Conservation (phyloP, 345 rosid species). For the Populus tremula region DNA sequence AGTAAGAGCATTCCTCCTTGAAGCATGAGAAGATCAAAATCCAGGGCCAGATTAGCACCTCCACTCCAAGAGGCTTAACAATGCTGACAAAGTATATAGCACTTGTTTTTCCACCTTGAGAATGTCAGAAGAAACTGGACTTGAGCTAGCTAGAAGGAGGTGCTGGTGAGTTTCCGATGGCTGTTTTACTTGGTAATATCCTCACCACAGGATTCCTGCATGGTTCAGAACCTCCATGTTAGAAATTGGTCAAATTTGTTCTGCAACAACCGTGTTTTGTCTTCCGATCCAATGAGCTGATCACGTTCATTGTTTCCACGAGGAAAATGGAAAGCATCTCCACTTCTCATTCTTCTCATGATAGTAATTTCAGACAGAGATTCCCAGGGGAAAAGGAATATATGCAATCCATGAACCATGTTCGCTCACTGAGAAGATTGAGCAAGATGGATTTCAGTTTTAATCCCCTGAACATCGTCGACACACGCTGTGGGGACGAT, state of each 20-base stretch:
- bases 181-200: slow-evolving; percentile 41
- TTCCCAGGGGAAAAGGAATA: background rate
- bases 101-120: slow-evolving; percentile 54
- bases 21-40: slow-evolving; percentile 39
- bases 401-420: background rate
- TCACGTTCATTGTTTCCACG: too few relatives aligned
- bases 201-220: slow-evolving; percentile 33
- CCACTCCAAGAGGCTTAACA: slow-evolving; percentile 52
- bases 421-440: slow-evolving; percentile 35
- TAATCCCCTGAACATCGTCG: slow-evolving; percentile 50
- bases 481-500: slow-evolving; percentile 49
- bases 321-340: too few relatives aligned
- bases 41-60: slow-evolving; percentile 56
- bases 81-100: slow-evolving; percentile 36
- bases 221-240: slow-evolving; percentile 7
- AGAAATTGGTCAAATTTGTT: background rate
- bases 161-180: slow-evolving; percentile 39
- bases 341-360: too few relatives aligned
- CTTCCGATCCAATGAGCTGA: background rate
- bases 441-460: slow-evolving; percentile 38
- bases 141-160: slow-evolving; percentile 54
- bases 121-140: slow-evolving; percentile 53
- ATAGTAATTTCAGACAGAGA: too few relatives aligned
- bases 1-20: slow-evolving; percentile 37
- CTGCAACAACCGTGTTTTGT: background rate